Conservation (phyloP, 2,329 filamentous ascomycete genomes). For the Calonectria pteridis region DNA sequence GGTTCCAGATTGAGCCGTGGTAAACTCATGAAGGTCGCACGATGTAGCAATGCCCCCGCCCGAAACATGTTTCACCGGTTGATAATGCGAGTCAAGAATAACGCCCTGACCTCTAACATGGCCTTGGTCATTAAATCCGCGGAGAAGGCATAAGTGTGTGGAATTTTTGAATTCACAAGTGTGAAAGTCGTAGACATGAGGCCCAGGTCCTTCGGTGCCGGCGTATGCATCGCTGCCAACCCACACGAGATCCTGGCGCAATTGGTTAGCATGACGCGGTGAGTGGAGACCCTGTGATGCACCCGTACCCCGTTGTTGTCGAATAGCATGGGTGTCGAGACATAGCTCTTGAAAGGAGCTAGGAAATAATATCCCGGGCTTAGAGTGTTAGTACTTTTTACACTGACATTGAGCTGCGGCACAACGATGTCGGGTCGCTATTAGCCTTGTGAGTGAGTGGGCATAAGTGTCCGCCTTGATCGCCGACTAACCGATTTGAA, state of each 20-base stretch:
- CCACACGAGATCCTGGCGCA: not conserved
- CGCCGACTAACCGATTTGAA: conserved; percentile 1
- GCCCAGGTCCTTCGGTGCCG: not conserved
- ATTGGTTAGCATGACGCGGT: not conserved
- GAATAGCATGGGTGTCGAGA: not conserved
- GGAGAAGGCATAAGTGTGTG: not conserved
- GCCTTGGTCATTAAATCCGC: conserved; percentile 8
- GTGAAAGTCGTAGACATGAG: not conserved
- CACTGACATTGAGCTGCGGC: not conserved
- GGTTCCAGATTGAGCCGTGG: not conserved
- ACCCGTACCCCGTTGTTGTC: not conserved
- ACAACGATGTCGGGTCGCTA: not conserved
- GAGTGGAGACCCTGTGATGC: too few relatives aligned
- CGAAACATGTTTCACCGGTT: not conserved
- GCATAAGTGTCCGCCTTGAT: too few relatives aligned
- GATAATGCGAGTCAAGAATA: conserved; percentile 10
- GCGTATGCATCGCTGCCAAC: not conserved
- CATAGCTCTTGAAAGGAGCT: not conserved
- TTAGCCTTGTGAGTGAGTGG: not conserved
- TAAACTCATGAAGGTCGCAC: not conserved
- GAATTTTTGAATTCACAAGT: not conserved
- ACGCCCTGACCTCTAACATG: not conserved
- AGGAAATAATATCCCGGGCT: not conserved
- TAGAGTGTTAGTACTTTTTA: not conserved
- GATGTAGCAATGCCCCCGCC: not conserved